Conservation (phyloP, 1,284 basidiomycete genomes). For the Rhodotorula sp. region DNA sequence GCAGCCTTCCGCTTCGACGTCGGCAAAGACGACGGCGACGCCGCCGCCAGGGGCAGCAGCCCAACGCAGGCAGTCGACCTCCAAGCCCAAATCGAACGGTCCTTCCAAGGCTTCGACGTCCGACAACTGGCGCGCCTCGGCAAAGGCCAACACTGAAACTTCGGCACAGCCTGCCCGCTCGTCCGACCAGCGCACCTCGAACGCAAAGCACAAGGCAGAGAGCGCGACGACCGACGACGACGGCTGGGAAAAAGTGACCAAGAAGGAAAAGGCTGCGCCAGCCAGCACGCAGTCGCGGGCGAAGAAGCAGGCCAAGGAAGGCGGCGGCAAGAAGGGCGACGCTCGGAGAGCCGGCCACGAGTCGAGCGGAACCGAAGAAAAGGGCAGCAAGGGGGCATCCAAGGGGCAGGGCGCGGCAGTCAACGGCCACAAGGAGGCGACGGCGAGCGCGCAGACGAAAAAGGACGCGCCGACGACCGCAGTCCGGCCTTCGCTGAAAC, state of each 20-base stretch:
- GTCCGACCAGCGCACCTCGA: constrained; percentile 3
- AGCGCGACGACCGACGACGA: constrained; percentile 11
- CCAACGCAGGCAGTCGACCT: not conserved
- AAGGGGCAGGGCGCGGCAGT: not conserved
- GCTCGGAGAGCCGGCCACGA: not conserved
- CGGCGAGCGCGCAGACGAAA: constrained; percentile 12
- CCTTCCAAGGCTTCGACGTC: constrained; percentile 22
- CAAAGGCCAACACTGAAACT: not conserved
- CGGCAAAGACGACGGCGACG: not conserved
- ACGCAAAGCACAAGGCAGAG: not conserved
- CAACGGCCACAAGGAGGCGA: not conserved
- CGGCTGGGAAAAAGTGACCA: constrained; percentile 34
- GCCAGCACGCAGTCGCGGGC: not conserved
- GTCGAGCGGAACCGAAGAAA: not conserved
- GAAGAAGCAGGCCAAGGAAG: constrained; percentile 1
- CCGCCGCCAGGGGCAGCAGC: not conserved
- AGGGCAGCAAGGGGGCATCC: not conserved
- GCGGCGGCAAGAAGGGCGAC: not conserved
- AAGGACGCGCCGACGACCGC: not conserved
- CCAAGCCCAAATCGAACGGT: not conserved
- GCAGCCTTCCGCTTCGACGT: not conserved
- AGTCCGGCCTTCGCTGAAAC: constrained; percentile 16
- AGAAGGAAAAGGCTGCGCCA: constrained; percentile 22
- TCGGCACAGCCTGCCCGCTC: not conserved
- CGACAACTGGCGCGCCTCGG: constrained; percentile 32